These are phyloP conservation scores for Boletus sp. DNA, from an alignment of 768 basidiomycete genomes.

Conservation along the genomic window DNA sequence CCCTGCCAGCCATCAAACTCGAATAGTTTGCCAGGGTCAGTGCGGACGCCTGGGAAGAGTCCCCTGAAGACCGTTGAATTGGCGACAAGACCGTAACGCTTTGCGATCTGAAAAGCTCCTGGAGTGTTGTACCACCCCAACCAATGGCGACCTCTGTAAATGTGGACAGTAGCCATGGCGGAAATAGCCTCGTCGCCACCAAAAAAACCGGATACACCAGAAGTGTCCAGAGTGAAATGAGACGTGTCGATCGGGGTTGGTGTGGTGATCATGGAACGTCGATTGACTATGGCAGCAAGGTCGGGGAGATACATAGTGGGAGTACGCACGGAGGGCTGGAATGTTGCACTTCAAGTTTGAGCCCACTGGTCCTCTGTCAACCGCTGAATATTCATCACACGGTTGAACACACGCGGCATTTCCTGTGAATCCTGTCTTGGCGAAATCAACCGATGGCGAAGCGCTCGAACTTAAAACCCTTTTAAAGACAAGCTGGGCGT, in stretches of 20 bases:
- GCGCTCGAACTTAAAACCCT: neutral
- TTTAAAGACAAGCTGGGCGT: no score
- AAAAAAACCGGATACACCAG: conserved; percentile 30
- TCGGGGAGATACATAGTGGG: conserved; percentile 1
- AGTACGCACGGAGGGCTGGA: neutral
- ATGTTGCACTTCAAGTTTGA: neutral
- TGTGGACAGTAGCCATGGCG: conserved; percentile 29
- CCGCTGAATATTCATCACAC: neutral
- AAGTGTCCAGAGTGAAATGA: conserved; percentile 19
- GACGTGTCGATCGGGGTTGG: neutral
- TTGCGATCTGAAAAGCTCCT: conserved; percentile 30
- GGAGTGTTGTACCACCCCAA: conserved; percentile 37
- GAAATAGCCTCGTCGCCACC: conserved; percentile 34
- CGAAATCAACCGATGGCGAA: neutral
- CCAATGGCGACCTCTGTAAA: conserved; percentile 27
- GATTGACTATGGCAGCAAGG: neutral
- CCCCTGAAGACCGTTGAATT: conserved; percentile 14
- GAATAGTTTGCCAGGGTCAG: conserved; percentile 9
- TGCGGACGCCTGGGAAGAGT: conserved; percentile 11
- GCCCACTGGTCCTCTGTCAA: no score
- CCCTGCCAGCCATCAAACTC: conserved; percentile 2
- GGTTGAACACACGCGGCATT: neutral
- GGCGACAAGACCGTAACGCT: conserved; percentile 22
- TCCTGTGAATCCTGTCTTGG: no score
- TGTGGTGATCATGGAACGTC: conserved; percentile 2